Evolutionary conservation across 805 yeast genomes (phyloP), one percentile per base, ranked within the genome.

Genomic region (Spathaspora boniae): DNA sequence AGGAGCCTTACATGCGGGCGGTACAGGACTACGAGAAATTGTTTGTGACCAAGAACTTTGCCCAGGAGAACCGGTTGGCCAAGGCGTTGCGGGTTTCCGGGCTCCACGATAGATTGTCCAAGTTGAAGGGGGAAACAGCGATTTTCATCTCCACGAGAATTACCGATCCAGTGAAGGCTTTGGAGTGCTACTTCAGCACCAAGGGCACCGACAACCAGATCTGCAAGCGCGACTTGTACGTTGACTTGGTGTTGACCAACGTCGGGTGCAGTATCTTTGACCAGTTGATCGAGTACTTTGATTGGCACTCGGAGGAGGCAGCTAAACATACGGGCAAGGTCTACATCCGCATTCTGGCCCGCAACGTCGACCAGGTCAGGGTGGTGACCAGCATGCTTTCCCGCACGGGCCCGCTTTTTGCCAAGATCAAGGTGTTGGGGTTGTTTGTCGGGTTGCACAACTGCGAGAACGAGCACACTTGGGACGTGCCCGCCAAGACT

Each of bases 241-340:
- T 38, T 24, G 42, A 38, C 33, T 38, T 38, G 22, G 29, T 38
- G 15, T 24, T 38, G 25, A 38, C 34, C 19, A 34, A 38, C 16
- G 36, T 26, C 25, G 42, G 42, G 12, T 31, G 28, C 14, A 38
- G 28, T 16, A 34, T 38, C 6, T 34, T 38, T 6, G 34, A 31
- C 26, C 42, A 38, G 24, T 18, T 38, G 19, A 25, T 38, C n/a
- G 32, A 34, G 20, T 38, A 34, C 20, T 34, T 38, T 22, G 6
- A n/a, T 9, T 23, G 25, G 17, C 15, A 38, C 32, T 16, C 12
- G 12, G 9, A n/a, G 2, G 9, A 26, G 8, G 4, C 27, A 2
- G n/a, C n/a, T 12, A 7, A 9, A 2, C 26, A 31, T 16, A 38
- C 36, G 20, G 16, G 29, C 11, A 23, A 16, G 6, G 29, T 38